A percentile compares a stretch with the other conserved stretches of the same genome.
These are phyloP conservation scores for Suhomyces kilbournensis DNA, from an alignment of 805 yeast genomes.

Conservation along the genomic window DNA sequence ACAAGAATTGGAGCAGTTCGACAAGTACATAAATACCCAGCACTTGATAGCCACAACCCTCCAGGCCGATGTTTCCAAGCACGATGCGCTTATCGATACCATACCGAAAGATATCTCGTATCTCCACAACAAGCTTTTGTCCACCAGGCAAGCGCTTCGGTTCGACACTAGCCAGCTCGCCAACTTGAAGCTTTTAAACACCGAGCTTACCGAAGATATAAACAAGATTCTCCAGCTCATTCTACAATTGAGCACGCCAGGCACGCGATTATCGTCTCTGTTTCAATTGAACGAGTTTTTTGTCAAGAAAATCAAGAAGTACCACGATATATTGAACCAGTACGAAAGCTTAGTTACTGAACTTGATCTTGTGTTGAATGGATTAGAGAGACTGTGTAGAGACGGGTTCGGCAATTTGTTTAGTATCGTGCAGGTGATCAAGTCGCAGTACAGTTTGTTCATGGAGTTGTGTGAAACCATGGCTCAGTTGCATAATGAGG, in stretches of 20 bases:
- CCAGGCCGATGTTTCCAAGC: conserved; percentile 59
- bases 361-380: conserved; percentile 49
- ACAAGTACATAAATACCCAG: conserved; percentile 70
- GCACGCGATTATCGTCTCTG: conserved; percentile 53
- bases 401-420: conserved; percentile 41
- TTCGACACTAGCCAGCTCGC: conserved; percentile 42
- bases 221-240: conserved; percentile 52
- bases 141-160: conserved; percentile 62
- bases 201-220: conserved; percentile 46
- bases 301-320: conserved; percentile 49
- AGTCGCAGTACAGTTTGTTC: conserved; percentile 65
- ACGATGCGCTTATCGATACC: conserved; percentile 60
- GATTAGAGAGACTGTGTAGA: conserved; percentile 36
- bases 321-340: conserved; percentile 45
- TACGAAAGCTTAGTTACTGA: conserved; percentile 66
- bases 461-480: conserved; percentile 73
- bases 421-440: conserved; percentile 57
- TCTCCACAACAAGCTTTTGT: conserved; percentile 56
- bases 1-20: conserved; percentile 65
- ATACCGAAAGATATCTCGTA: conserved; percentile 72
- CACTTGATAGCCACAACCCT: conserved; percentile 68
- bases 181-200: conserved; percentile 34
- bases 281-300: conserved; percentile 57
- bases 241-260: conserved; percentile 51
- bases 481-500: conserved; percentile 60